Conservation (phyloP, 192 early-diverging fungal species). For the Podila horticola region DNA sequence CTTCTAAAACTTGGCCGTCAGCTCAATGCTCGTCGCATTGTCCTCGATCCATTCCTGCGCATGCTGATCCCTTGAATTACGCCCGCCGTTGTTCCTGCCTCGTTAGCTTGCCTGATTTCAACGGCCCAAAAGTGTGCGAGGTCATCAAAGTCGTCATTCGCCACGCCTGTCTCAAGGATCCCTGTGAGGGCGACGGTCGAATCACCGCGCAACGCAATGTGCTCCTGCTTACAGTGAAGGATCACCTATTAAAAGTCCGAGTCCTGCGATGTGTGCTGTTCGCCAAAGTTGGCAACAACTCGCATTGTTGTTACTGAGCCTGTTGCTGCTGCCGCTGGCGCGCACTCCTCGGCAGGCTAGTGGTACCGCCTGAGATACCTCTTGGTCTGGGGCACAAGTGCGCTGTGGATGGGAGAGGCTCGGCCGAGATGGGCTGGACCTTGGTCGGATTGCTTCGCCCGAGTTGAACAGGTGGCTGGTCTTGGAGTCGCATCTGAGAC, state of each 20-base stretch:
- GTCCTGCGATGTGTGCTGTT: too few species aligned
- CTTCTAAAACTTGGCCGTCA: background rate
- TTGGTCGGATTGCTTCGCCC: slow-evolving; percentile 17
- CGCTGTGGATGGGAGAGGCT: slow-evolving; percentile 35
- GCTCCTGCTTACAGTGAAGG: background rate
- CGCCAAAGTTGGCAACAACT: too few species aligned
- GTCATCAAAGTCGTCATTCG: slow-evolving; percentile 9
- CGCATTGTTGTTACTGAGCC: too few species aligned
- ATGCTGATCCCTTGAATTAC: background rate
- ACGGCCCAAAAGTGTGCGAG: background rate
- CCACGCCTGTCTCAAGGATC: slow-evolving; percentile 6
- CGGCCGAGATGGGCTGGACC: slow-evolving; percentile 44
- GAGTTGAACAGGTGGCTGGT: background rate
- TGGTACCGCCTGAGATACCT: slow-evolving; percentile 23
- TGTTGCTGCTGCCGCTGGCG: background rate
- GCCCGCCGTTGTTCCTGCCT: background rate
- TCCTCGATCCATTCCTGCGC: background rate
- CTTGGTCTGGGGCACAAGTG: slow-evolving; percentile 25
- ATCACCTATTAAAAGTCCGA: background rate
- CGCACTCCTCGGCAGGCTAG: slow-evolving; percentile 1
- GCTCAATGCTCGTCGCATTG: background rate
- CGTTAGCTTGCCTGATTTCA: background rate
- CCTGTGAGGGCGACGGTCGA: background rate
- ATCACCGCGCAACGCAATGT: background rate
- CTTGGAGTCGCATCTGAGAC: background rate